phyloP scores from a whole-genome alignment of 2,329 filamentous ascomycete genomes.

The Pyrenochaeta sp. region DNA sequence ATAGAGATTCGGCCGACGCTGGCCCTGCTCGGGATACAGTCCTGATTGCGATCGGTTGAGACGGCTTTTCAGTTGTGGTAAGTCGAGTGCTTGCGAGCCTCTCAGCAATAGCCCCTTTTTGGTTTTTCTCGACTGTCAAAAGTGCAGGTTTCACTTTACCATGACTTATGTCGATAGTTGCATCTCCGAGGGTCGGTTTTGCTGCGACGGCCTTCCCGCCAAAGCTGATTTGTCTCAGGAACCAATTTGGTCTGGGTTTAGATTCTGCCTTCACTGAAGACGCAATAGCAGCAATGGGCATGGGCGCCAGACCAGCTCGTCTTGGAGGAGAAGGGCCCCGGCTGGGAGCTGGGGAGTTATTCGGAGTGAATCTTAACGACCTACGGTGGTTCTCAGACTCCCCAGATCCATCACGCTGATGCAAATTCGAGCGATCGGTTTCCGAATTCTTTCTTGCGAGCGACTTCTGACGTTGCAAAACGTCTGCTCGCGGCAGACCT shows the following conservation, averaged over 20 bases:
- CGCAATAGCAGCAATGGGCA: conserved; percentile 6
- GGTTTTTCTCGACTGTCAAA: conserved; percentile 44
- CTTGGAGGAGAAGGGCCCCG: conserved; percentile 40
- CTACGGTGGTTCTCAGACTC: conserved; percentile 27
- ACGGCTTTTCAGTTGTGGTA: conserved; percentile 39
- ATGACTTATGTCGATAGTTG: conserved; percentile 42
- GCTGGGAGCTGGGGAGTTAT: conserved; percentile 38
- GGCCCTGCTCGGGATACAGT: conserved; percentile 34
- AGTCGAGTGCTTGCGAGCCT: conserved; percentile 45
- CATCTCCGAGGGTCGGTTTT: conserved; percentile 38
- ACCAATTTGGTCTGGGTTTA: conserved; percentile 41
- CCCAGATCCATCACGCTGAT: conserved; percentile 34
- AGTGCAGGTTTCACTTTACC: conserved; percentile 44
- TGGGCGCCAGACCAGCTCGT: conserved; percentile 24
- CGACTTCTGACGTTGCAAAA: conserved; percentile 36
- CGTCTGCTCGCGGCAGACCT: conserved; percentile 38
- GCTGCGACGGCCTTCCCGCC: conserved; percentile 38
- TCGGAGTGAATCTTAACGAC: conserved; percentile 28
- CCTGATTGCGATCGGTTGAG: conserved; percentile 49
- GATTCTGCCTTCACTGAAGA: conserved; percentile 18
- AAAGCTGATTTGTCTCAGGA: conserved; percentile 50
- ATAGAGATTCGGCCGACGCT: conserved; percentile 31
- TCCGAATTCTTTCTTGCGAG: conserved; percentile 16
- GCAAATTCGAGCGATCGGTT: conserved; percentile 19
- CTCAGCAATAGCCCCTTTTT: conserved; percentile 46